phyloP scores from a whole-genome alignment of 129 eudicot genomes.

The Saposhnikovia divaricata region DNA sequence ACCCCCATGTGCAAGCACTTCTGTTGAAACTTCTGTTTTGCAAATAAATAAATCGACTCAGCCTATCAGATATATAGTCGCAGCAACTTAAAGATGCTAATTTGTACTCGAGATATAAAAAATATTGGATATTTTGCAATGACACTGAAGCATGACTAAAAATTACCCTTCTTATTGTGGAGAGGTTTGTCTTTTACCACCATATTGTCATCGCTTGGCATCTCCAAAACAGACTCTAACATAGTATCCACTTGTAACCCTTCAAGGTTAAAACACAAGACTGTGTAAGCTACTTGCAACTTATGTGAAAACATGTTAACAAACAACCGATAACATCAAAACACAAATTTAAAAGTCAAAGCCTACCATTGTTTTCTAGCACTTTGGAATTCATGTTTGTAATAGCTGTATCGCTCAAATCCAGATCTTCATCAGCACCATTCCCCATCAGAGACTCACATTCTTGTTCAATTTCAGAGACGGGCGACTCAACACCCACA shows the following conservation, averaged over 20 bases:
- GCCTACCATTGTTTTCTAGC: slow-evolving; percentile 11
- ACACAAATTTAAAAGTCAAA: background rate
- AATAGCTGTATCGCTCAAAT: background rate
- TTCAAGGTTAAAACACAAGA: background rate
- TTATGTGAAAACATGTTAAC: background rate
- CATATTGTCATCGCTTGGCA: no score
- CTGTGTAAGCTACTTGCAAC: background rate
- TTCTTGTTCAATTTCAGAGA: background rate
- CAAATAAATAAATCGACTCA: background rate
- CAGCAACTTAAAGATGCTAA: background rate
- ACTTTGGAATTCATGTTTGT: background rate
- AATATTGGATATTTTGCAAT: no score
- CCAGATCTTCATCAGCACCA: background rate
- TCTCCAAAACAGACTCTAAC: no score
- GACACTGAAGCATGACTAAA: background rate
- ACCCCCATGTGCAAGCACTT: no score
- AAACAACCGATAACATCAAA: no score
- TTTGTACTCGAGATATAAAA: background rate
- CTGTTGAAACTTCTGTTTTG: no score
- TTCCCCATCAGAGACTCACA: background rate
- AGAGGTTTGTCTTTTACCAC: background rate
- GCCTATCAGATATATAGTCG: background rate
- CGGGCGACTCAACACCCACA: background rate
- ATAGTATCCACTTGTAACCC: background rate
- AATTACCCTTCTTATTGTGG: background rate